phyloP scores from a whole-genome alignment of 805 yeast species.

The Kockiozyma suomiensis region DNA sequence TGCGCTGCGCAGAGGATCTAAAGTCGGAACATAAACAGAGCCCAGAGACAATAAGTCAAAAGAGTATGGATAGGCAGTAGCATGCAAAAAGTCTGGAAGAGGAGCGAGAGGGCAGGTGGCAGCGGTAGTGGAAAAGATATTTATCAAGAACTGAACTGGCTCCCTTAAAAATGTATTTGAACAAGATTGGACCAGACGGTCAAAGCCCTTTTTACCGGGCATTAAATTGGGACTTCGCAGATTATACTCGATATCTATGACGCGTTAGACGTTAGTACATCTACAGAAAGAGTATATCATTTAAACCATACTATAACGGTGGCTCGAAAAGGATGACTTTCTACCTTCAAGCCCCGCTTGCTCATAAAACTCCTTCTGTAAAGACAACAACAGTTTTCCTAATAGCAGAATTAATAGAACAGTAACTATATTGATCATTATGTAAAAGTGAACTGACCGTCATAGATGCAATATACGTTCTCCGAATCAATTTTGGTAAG shows the following conservation, averaged over 20 bases:
- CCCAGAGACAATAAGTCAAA: neutral
- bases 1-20: constrained; percentile 8
- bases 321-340: constrained; percentile 20
- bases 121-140: constrained; percentile 9
- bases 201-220: constrained; percentile 24
- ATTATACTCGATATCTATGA: constrained; percentile 20
- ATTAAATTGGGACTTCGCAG: constrained; percentile 26
- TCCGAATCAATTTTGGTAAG: constrained; percentile 24
- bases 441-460: constrained; percentile 11
- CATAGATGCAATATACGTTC: constrained; percentile 29
- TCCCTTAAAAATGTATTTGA: constrained; percentile 11
- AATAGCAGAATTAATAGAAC: neutral
- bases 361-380: constrained; percentile 25
- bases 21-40: constrained; percentile 16
- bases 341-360: constrained; percentile 24
- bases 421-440: neutral
- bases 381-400: constrained; percentile 23
- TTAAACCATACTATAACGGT: constrained; percentile 15
- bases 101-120: constrained; percentile 3
- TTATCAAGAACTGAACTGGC: constrained; percentile 18
- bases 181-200: constrained; percentile 15
- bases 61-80: constrained; percentile 13
- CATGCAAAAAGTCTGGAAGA: constrained; percentile 19
- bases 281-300: neutral
- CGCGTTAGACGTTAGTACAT: neutral